These are phyloP conservation scores for Furcasterigmium sp. DNA, from an alignment of 2,329 filamentous ascomycete genomes.

Conservation along the genomic window DNA sequence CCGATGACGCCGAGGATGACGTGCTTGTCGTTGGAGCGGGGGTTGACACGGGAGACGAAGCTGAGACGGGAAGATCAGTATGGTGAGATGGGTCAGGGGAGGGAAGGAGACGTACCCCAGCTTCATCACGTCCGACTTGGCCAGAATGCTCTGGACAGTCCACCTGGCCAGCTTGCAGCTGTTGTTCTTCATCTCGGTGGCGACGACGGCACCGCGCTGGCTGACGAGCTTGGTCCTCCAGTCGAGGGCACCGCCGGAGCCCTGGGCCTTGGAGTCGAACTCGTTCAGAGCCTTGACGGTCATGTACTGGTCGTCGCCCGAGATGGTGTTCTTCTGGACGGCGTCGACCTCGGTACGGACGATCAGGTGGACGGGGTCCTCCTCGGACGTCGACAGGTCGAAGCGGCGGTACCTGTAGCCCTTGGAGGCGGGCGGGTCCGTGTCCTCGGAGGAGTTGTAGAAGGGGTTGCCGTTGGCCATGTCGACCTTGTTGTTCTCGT, in stretches of 20 bases:
- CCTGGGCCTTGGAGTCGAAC: conserved; percentile 97
- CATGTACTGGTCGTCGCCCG: conserved; percentile 84
- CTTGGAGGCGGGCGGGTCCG: conserved; percentile 90
- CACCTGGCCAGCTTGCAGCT: conserved; percentile 96
- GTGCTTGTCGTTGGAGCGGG: conserved; percentile 88
- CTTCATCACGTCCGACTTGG: conserved; percentile 98
- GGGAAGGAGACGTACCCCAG: conserved; percentile 64
- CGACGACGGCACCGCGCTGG: conserved; percentile 93
- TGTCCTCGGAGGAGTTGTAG: conserved; percentile 91
- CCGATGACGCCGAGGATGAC: conserved; percentile 92
- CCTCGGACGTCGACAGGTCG: conserved; percentile 89
- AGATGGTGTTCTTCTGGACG: conserved; percentile 90
- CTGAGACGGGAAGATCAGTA: conserved; percentile 48
- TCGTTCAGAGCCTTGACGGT: conserved; percentile 97
- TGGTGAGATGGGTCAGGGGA: no score
- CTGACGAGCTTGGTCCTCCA: conserved; percentile 93
- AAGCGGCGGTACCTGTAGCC: conserved; percentile 98
- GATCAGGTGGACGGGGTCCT: conserved; percentile 77
- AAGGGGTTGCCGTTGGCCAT: conserved; percentile 93
- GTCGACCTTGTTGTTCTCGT: conserved; percentile 74
- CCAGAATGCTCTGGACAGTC: conserved; percentile 95
- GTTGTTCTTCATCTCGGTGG: conserved; percentile 99
- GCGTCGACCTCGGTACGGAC: conserved; percentile 95
- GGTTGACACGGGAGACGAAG: conserved; percentile 92
- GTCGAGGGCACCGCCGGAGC: conserved; percentile 89